Evolutionary conservation across 768 basidiomycete species (phyloP).

Genomic region (Hypholoma fasciculare): DNA sequence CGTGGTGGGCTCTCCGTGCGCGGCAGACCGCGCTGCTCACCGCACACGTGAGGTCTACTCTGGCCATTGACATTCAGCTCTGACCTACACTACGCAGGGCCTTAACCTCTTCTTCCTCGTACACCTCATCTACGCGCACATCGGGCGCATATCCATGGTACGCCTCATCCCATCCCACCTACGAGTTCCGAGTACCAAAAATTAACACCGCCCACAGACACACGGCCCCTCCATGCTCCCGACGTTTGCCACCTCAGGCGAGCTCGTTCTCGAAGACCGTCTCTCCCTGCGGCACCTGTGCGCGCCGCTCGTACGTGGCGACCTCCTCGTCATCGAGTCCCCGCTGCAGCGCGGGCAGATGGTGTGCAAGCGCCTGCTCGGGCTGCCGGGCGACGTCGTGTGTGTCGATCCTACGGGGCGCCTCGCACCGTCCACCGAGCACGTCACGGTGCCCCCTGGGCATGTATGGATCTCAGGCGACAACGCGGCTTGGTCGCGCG

Average conservation of each 20-base stretch:
- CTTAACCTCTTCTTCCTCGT: constrained; percentile 55
- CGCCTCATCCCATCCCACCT: neutral
- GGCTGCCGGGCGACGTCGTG: constrained; percentile 85
- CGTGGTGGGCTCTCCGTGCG: neutral
- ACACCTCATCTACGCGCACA: constrained; percentile 65
- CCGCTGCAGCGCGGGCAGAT: constrained; percentile 65
- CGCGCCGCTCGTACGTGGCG: constrained; percentile 62
- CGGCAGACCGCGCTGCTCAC: neutral
- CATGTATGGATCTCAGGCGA: constrained; percentile 93
- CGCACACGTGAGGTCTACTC: constrained; percentile 8
- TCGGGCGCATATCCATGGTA: constrained; percentile 58
- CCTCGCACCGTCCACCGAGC: constrained; percentile 63
- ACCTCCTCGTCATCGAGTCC: constrained; percentile 71
- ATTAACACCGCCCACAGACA: constrained; percentile 41
- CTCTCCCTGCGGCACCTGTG: constrained; percentile 54
- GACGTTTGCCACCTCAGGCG: constrained; percentile 60
- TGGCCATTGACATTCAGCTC: neutral
- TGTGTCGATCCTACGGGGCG: constrained; percentile 85
- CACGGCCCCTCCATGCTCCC: constrained; percentile 81
- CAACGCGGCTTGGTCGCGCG: constrained; percentile 78
- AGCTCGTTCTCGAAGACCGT: constrained; percentile 64
- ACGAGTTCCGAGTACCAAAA: neutral
- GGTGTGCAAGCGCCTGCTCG: constrained; percentile 89
- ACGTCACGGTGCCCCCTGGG: constrained; percentile 78
- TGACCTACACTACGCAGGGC: constrained; percentile 31